A percentile compares a stretch with the other conserved stretches of the same genome.
Evolutionary conservation across 148 eudicot species (phyloP).

Genomic region (Hydrangea macrophylla): DNA sequence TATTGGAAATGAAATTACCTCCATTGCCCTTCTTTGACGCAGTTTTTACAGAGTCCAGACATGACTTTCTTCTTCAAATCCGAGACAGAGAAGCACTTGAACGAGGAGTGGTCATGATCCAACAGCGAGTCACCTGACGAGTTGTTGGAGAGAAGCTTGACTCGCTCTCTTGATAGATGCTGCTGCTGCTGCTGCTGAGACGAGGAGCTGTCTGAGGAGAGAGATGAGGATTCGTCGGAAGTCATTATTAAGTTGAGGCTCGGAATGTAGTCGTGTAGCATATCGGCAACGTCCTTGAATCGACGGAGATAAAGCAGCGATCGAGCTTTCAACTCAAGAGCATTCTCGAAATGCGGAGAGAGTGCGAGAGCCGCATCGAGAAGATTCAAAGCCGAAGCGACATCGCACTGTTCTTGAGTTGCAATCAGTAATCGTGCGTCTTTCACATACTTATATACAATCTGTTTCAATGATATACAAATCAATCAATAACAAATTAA

Average conservation of each 20-base stretch:
- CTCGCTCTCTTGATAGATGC: slow-evolving; percentile 44
- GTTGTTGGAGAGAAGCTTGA: slow-evolving; percentile 40
- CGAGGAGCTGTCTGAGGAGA: slow-evolving; percentile 52
- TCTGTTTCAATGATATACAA: slow-evolving; percentile 27
- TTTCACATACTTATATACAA: slow-evolving; percentile 68
- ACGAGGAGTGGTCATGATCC: slow-evolving; percentile 30
- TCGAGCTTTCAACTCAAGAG: slow-evolving; percentile 77
- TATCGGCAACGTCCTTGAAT: slow-evolving; percentile 76
- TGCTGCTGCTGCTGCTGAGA: too few species aligned
- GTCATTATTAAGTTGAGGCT: slow-evolving; percentile 65
- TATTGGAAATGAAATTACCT: slow-evolving; percentile 51
- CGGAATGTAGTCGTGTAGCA: slow-evolving; percentile 89
- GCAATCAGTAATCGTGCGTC: slow-evolving; percentile 64
- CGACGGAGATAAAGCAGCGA: slow-evolving; percentile 62
- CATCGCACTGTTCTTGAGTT: slow-evolving; percentile 51
- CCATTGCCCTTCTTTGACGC: slow-evolving; percentile 72
- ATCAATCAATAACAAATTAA: neutral
- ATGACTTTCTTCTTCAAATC: slow-evolving; percentile 69
- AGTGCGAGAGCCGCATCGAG: slow-evolving; percentile 62
- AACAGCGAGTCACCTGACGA: slow-evolving; percentile 22
- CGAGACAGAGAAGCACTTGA: slow-evolving; percentile 69
- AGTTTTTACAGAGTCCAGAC: slow-evolving; percentile 51
- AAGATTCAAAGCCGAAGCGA: slow-evolving; percentile 53
- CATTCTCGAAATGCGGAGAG: slow-evolving; percentile 63
- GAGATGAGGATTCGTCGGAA: slow-evolving; percentile 38